Base-by-base conservation (phyloP, 495 filamentous ascomycete species). In the Neurospora sublineolata region DNA sequence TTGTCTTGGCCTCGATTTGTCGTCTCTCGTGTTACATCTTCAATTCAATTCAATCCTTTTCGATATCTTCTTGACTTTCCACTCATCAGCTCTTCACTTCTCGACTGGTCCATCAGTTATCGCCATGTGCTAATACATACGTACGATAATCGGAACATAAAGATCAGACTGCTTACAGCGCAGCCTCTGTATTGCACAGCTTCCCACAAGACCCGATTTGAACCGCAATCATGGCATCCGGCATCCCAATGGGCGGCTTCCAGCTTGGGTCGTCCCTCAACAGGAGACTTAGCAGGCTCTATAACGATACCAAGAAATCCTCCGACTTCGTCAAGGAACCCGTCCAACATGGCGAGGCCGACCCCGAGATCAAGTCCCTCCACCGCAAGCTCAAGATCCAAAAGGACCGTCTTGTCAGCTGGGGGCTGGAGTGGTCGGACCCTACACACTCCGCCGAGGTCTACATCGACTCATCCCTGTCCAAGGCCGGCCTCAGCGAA, bases 341-440 rank as follows among this genome's bases (percentile, higher is more conserved):
- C 8, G 87, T 86, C 39, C 90, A 88, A 74, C 84, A 83, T 68
- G 82, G 82, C 69, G 85, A 84, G 38, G 80, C 80, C 67, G 86
- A 86, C 70, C 86, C 86, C 64, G 86, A 88, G 74, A 82, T 87
- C 76, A 82, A 86, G 77, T 80, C 83, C 37, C 77, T 87, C 11
- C 85, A 88, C 76, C 84, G 86, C 69, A 87, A 87, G 77, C 79
- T 88, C 36, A 83, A 86, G 69, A 87, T 90, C 76, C 89, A 92
- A 78, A 91, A 91, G 77, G 88, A 91, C 80, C 83, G 94, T 38
- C 83, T 97, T 73, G 87, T 94, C 67, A 90, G 90, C 44, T 97
- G 94, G 94, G 94, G 93, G 3, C 82, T 97, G 71, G 91, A 94
- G 78, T 97, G 94, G 94, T 94, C 88, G 69, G 93, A 95, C 75